phyloP scores from a whole-genome alignment of 2,329 filamentous ascomycete species.

The Colletotrichum sp. region DNA sequence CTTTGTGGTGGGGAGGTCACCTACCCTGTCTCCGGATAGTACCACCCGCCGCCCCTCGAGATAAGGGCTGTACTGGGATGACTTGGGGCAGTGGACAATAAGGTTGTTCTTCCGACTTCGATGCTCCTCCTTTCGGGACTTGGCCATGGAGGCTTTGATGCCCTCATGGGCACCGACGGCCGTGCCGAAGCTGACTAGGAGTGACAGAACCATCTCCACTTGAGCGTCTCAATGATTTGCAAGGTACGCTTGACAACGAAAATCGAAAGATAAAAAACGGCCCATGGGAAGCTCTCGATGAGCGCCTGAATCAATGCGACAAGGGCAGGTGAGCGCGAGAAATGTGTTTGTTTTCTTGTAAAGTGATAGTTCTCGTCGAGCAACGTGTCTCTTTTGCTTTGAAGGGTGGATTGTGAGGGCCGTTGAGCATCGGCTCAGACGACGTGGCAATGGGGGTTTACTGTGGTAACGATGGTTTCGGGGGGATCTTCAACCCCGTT shows the following conservation, averaged over 20 bases:
- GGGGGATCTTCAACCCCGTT: not conserved
- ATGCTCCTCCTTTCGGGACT: slow-evolving; percentile 50
- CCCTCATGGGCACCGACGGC: slow-evolving; percentile 52
- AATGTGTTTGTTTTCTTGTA: not conserved
- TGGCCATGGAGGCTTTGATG: slow-evolving; percentile 51
- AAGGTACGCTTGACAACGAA: not conserved
- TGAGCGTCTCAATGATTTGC: not conserved
- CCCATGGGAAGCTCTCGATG: not conserved
- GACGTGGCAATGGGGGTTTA: not conserved
- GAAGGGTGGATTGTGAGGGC: not conserved
- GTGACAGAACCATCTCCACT: slow-evolving; percentile 29
- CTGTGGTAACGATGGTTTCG: not conserved
- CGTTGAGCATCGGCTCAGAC: not conserved
- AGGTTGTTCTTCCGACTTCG: slow-evolving; percentile 53
- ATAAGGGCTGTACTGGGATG: slow-evolving; percentile 45
- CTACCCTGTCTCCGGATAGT: slow-evolving; percentile 46
- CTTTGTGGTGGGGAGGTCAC: not conserved
- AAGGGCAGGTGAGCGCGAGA: not conserved
- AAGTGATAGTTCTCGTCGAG: not conserved
- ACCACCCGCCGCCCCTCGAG: slow-evolving; percentile 51
- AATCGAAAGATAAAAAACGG: not conserved
- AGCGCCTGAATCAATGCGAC: not conserved
- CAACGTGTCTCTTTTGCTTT: not conserved
- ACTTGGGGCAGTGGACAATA: slow-evolving; percentile 50
- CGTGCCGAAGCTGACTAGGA: slow-evolving; percentile 44